phyloP scores from a whole-genome alignment of 106 monocot genomes.

The Dendrobium nobile region DNA sequence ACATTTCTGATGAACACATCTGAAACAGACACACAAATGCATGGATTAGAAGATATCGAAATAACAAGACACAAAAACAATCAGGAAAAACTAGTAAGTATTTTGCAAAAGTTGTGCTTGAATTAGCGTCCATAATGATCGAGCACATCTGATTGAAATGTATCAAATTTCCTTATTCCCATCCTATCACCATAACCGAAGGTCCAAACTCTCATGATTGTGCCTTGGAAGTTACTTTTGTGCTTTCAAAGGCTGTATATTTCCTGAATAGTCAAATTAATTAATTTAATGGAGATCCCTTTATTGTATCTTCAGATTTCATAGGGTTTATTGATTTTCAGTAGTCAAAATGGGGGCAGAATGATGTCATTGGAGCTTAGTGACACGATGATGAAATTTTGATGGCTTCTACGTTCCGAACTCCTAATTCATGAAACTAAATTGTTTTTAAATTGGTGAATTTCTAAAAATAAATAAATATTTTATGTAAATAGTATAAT shows the following conservation, averaged over 20 bases:
- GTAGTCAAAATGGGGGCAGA: background rate
- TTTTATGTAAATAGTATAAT: too few species aligned
- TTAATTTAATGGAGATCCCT: background rate
- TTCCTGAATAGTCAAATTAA: background rate
- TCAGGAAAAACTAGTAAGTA: background rate
- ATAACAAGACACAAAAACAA: background rate
- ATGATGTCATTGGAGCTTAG: background rate
- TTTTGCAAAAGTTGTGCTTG: background rate
- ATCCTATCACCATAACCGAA: background rate
- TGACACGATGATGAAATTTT: background rate
- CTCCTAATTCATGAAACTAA: background rate
- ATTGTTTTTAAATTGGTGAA: too few species aligned
- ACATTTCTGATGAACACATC: constrained; percentile 4
- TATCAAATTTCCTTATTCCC: background rate
- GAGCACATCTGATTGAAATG: background rate
- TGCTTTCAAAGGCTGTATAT: background rate
- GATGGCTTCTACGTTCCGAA: background rate
- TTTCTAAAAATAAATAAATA: too few species aligned
- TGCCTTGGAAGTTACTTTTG: background rate
- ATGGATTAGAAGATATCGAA: constrained; percentile 5
- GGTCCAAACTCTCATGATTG: background rate
- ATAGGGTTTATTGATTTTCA: background rate
- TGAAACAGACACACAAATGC: background rate
- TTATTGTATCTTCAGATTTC: background rate
- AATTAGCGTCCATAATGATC: background rate